Conservation (phyloP, 192 early-diverging fungal species). For the Phlyctochytrium planicorne region DNA sequence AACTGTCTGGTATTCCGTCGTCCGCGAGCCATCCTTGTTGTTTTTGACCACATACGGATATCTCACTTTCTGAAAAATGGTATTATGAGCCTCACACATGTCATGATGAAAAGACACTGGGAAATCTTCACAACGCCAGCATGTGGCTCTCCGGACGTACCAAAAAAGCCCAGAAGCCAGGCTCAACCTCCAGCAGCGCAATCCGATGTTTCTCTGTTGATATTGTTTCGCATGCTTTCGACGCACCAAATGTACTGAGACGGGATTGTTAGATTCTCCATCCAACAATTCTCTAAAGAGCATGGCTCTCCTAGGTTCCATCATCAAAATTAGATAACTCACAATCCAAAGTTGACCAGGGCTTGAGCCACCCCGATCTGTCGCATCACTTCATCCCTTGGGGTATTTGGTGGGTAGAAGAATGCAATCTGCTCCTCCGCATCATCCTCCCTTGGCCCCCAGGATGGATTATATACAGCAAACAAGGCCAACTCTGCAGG, state of each 20-base stretch:
- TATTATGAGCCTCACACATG: not conserved
- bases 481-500: not conserved
- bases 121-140: too few relatives aligned
- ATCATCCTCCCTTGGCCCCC: conserved; percentile 13
- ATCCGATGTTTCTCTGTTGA: conserved; percentile 28
- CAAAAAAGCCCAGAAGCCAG: conserved; percentile 37
- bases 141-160: conserved; percentile 13
- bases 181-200: conserved; percentile 23
- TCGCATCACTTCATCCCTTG: conserved; percentile 22
- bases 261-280: too few relatives aligned
- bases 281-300: conserved; percentile 23
- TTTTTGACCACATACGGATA: conserved; percentile 5
- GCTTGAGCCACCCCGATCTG: conserved; percentile 34
- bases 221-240: conserved; percentile 27
- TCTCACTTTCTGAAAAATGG: conserved; percentile 36
- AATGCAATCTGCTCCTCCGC: conserved; percentile 26
- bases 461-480: not conserved
- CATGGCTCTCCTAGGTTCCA: conserved; percentile 24
- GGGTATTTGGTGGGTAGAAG: conserved; percentile 18
- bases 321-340: conserved; percentile 24
- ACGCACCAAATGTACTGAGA: conserved; percentile 29
- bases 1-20: conserved; percentile 8
- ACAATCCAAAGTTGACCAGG: conserved; percentile 32
- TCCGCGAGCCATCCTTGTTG: conserved; percentile 8
- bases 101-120: not conserved